These are phyloP conservation scores for Ustilago crameri DNA, from an alignment of 1,284 basidiomycete species.

Conservation along the genomic window DNA sequence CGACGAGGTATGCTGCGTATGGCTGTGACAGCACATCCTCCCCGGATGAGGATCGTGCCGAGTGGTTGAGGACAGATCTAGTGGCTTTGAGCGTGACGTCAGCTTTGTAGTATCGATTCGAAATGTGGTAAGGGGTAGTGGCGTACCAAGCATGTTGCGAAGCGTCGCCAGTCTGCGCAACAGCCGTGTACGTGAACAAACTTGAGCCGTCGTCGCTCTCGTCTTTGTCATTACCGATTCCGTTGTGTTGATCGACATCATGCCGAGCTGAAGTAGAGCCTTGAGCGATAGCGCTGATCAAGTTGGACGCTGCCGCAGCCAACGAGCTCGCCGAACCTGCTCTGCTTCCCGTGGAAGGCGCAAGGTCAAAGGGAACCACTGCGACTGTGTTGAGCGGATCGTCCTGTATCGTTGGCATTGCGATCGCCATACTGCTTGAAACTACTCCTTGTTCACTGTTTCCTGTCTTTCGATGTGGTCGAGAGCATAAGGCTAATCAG, in stretches of 20 bases:
- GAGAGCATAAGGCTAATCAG: neutral
- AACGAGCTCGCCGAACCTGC: slow-evolving; percentile 8
- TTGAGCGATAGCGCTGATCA: slow-evolving; percentile 43
- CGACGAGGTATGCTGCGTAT: slow-evolving; percentile 35
- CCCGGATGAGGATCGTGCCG: neutral
- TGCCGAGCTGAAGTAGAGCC: slow-evolving; percentile 2
- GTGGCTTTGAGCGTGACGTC: slow-evolving; percentile 48
- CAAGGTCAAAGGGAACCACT: slow-evolving; percentile 26
- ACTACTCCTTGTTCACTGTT: neutral
- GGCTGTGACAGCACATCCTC: slow-evolving; percentile 7
- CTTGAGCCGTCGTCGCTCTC: slow-evolving; percentile 31
- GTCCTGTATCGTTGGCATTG: neutral
- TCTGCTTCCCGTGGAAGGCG: slow-evolving; percentile 1
- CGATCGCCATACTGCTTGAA: slow-evolving; percentile 13
- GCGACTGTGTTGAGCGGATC: slow-evolving; percentile 38
- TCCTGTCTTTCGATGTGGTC: neutral
- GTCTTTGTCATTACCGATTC: neutral
- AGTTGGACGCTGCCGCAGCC: slow-evolving; percentile 29
- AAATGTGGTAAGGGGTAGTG: slow-evolving; percentile 49
- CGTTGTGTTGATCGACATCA: no score
- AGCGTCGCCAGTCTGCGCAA: neutral
- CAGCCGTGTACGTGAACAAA: slow-evolving; percentile 37
- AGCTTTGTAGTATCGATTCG: slow-evolving; percentile 57
- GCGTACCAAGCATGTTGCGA: slow-evolving; percentile 14
- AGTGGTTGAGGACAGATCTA: slow-evolving; percentile 6